Evolutionary conservation across 352 stramenopile species (phyloP).

Genomic region (Paralagenidium karlingii): DNA sequence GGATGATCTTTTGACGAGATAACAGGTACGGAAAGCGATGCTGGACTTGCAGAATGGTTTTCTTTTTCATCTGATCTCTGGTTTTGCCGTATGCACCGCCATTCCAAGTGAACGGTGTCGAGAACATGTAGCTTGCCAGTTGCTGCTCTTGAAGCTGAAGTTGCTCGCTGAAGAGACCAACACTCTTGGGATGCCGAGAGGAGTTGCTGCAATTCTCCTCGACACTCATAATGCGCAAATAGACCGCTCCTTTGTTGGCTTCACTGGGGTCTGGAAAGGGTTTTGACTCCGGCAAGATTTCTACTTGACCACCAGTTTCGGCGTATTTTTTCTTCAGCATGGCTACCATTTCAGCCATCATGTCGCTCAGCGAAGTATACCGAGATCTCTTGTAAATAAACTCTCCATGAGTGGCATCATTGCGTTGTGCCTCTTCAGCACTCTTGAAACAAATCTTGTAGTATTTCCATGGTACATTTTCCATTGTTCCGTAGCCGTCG

Average conservation of each 20-base stretch:
- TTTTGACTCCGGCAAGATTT: conserved; percentile 42
- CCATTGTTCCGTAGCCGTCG: too few relatives aligned
- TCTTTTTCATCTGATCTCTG: conserved; percentile 56
- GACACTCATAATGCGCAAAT: conserved; percentile 28
- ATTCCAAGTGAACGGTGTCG: conserved; percentile 34
- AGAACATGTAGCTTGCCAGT: conserved; percentile 35
- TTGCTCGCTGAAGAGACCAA: too few relatives aligned
- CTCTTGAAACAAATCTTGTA: not conserved
- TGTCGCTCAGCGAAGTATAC: conserved; percentile 53
- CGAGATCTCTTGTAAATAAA: conserved; percentile 68
- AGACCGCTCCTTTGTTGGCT: too few relatives aligned
- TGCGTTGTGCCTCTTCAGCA: not conserved
- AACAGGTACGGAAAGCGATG: conserved; percentile 33
- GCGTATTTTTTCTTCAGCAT: conserved; percentile 37
- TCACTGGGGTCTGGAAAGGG: conserved; percentile 16
- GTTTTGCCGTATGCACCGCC: conserved; percentile 41
- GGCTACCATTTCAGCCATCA: conserved; percentile 43
- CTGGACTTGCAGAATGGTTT: conserved; percentile 27
- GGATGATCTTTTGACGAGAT: conserved; percentile 25
- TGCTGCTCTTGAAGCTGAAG: too few relatives aligned
- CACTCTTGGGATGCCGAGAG: too few relatives aligned
- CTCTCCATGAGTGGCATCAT: conserved; percentile 6
- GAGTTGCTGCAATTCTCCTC: too few relatives aligned
- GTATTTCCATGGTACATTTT: not conserved
- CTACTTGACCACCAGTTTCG: conserved; percentile 38